Conservation (phyloP, 768 basidiomycete genomes). For the Galerina marginata region DNA sequence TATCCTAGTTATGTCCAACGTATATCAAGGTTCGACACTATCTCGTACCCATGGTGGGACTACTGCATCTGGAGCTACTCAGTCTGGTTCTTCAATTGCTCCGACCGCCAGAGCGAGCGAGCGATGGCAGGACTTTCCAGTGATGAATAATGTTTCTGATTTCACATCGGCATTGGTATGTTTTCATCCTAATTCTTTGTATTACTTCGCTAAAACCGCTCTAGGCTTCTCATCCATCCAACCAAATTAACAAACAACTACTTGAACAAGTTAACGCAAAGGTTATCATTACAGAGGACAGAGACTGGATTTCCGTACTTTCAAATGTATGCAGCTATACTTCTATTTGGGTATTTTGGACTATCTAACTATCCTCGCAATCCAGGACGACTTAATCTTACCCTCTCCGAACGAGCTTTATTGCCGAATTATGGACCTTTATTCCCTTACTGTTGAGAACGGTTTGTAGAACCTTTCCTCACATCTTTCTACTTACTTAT, state of each 20-base stretch:
- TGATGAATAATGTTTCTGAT: background rate
- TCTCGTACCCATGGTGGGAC: background rate
- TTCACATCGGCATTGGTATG: background rate
- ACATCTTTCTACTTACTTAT: too few relatives aligned
- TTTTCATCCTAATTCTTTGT: background rate
- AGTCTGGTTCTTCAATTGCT: background rate
- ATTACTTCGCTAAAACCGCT: background rate
- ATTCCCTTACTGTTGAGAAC: too few relatives aligned
- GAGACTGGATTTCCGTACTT: too few relatives aligned
- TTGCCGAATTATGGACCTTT: too few relatives aligned
- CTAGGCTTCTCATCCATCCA: slow-evolving; percentile 4
- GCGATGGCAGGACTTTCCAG: background rate
- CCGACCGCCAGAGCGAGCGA: background rate
- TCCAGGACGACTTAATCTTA: too few relatives aligned
- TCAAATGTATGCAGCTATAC: too few relatives aligned
- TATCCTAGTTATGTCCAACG: background rate
- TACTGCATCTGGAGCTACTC: background rate
- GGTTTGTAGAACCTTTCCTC: too few relatives aligned
- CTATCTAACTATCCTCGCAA: too few relatives aligned
- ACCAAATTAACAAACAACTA: slow-evolving; percentile 1
- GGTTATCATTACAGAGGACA: too few relatives aligned
- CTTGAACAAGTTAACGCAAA: background rate
- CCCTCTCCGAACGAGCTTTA: too few relatives aligned
- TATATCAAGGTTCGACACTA: background rate
- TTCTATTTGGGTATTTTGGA: too few relatives aligned